phyloP scores from a whole-genome alignment of 2,329 filamentous ascomycete genomes.

The Stagonosporopsis chrysanthemi region DNA sequence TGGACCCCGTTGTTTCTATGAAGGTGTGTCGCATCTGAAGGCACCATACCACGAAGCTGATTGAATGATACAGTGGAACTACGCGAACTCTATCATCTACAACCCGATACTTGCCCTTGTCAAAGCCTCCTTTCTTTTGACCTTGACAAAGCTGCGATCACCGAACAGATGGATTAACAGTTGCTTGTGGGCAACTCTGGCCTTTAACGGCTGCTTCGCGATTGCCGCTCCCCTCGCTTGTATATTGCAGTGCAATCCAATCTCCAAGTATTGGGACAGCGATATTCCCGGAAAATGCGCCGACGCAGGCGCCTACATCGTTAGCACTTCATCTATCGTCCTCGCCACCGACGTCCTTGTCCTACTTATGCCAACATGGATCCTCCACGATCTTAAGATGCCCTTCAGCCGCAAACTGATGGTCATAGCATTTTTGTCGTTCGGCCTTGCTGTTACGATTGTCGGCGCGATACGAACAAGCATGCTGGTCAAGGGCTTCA shows the following conservation, averaged over 20 bases:
- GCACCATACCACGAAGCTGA: neutral
- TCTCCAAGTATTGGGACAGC: slow-evolving; percentile 39
- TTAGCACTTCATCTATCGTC: slow-evolving; percentile 23
- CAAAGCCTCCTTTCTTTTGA: slow-evolving; percentile 29
- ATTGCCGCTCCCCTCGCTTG: slow-evolving; percentile 25
- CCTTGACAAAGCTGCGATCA: slow-evolving; percentile 28
- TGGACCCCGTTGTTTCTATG: slow-evolving; percentile 16
- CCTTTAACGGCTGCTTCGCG: slow-evolving; percentile 24
- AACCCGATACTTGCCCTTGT: slow-evolving; percentile 32
- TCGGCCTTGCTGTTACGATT: slow-evolving; percentile 26
- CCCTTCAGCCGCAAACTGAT: slow-evolving; percentile 24
- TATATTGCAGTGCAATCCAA: slow-evolving; percentile 40
- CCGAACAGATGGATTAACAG: slow-evolving; percentile 25
- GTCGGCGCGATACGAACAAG: slow-evolving; percentile 25
- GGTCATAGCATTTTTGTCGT: slow-evolving; percentile 27
- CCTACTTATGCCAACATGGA: slow-evolving; percentile 32
- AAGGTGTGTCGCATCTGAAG: slow-evolving; percentile 7
- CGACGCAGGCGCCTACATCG: slow-evolving; percentile 19
- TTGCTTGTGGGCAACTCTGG: slow-evolving; percentile 24
- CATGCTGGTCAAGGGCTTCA: slow-evolving; percentile 21
- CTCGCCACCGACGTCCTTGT: slow-evolving; percentile 30
- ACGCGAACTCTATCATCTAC: slow-evolving; percentile 26
- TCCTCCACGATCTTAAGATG: slow-evolving; percentile 30
- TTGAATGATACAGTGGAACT: slow-evolving; percentile 21
- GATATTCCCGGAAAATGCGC: slow-evolving; percentile 24